Evolutionary conservation across 148 eudicot species (phyloP).

Genomic region (Spergularia marina): DNA sequence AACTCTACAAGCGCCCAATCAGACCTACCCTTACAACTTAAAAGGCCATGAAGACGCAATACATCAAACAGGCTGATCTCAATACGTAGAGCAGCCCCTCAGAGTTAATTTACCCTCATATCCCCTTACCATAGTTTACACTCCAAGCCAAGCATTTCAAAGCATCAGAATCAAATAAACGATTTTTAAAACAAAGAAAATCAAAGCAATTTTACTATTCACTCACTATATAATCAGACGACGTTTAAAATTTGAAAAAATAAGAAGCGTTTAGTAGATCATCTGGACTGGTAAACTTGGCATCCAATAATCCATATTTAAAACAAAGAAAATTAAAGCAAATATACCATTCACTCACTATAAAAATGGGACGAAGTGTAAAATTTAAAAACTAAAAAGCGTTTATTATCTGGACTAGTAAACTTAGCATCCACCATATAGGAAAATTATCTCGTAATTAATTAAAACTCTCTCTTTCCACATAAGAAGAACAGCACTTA

Average conservation of each 20-base stretch:
- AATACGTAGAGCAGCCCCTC: background rate
- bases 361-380: too few relatives aligned
- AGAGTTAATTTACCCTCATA: background rate
- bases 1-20: background rate
- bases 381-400: too few relatives aligned
- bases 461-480: too few relatives aligned
- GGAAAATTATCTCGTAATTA: too few relatives aligned
- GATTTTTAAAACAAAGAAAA: background rate
- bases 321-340: background rate
- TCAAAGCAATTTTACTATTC: background rate
- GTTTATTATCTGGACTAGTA: too few relatives aligned
- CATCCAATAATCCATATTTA: background rate
- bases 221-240: background rate
- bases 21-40: background rate
- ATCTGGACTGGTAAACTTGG: too few relatives aligned
- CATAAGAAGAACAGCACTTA: background rate
- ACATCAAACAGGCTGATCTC: background rate
- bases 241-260: too few relatives aligned
- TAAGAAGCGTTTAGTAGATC: background rate
- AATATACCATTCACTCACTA: too few relatives aligned
- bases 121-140: background rate
- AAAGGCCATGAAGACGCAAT: background rate
- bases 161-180: background rate
- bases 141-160: background rate
- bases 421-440: too few relatives aligned